Conservation (phyloP, 208 protist species). For the Trypanosoma vivax region DNA sequence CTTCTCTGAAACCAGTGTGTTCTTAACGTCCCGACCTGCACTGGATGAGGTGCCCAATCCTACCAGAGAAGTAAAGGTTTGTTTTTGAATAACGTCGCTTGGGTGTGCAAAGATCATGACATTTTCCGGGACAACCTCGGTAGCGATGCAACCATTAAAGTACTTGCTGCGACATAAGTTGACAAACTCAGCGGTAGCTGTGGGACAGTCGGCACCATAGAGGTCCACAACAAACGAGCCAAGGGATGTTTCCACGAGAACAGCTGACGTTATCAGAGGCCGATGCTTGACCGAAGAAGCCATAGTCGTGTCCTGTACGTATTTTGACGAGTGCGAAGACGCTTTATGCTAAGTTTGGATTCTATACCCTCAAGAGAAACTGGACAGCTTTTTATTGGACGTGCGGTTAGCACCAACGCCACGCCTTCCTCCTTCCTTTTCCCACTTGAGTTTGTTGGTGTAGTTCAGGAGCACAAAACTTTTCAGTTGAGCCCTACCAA, state of each 20-base stretch:
- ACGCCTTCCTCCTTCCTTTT: too few species aligned
- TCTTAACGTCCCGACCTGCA: too few species aligned
- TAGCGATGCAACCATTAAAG: slow-evolving; percentile 60
- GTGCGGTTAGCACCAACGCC: too few species aligned
- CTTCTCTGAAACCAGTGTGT: too few species aligned
- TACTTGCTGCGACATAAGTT: slow-evolving; percentile 61
- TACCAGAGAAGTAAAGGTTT: slow-evolving; percentile 12
- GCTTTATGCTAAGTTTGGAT: too few species aligned
- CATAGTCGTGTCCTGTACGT: background rate
- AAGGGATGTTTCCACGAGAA: slow-evolving; percentile 66
- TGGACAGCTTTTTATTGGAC: too few species aligned
- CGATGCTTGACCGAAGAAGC: background rate
- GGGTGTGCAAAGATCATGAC: slow-evolving; percentile 58
- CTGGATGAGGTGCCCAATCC: background rate
- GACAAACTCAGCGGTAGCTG: slow-evolving; percentile 46
- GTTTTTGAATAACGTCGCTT: slow-evolving; percentile 1
- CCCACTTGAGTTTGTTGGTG: too few species aligned
- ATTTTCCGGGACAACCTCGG: slow-evolving; percentile 53
- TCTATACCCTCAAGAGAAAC: too few species aligned
- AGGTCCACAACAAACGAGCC: slow-evolving; percentile 61
- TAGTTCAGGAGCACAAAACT: too few species aligned
- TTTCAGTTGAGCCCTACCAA: too few species aligned
- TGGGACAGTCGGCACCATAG: slow-evolving; percentile 55
- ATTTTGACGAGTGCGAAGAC: background rate
- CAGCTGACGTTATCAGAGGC: slow-evolving; percentile 15